Evolutionary conservation across 257 asterid genomes (phyloP).

Genomic region (Voacanga thouarsii): DNA sequence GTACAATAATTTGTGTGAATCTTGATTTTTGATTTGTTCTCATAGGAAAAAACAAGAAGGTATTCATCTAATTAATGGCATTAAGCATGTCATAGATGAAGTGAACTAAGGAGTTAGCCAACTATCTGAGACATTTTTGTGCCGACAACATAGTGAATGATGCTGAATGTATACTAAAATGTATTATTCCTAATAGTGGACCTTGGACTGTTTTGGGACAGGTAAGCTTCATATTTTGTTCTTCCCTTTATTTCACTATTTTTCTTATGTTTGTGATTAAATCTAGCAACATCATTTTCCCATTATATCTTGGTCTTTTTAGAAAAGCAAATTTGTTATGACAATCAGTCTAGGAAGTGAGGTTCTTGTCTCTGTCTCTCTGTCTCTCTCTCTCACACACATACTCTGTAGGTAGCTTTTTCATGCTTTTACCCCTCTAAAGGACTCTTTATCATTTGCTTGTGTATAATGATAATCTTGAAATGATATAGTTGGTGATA

Average conservation of each 20-base stretch:
- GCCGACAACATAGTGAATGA: slow-evolving; percentile 87
- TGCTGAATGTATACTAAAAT: slow-evolving; percentile 80
- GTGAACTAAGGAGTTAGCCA: slow-evolving; percentile 58
- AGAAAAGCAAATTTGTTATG: not conserved
- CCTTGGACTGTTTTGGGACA: slow-evolving; percentile 97
- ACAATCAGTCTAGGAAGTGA: not conserved
- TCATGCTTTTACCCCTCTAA: not conserved
- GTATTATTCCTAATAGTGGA: slow-evolving; percentile 66
- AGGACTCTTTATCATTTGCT: not conserved
- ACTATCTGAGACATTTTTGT: slow-evolving; percentile 77
- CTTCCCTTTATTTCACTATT: not conserved
- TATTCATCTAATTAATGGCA: slow-evolving; percentile 54
- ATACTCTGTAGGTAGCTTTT: not conserved
- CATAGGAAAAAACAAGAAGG: too few species aligned
- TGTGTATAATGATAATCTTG: not conserved
- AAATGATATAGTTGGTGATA: not conserved
- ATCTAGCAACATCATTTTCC: not conserved
- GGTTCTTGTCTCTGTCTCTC: not conserved
- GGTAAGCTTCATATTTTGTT: slow-evolving; percentile 32
- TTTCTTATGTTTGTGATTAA: not conserved
- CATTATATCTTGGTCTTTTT: not conserved
- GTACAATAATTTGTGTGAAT: too few species aligned
- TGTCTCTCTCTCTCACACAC: too few species aligned
- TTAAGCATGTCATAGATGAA: slow-evolving; percentile 80
- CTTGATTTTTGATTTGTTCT: too few species aligned